Evolutionary conservation across 306 rosid genomes (phyloP), one percentile per base, ranked within the genome.

Genomic region (Vigna hirtella): DNA sequence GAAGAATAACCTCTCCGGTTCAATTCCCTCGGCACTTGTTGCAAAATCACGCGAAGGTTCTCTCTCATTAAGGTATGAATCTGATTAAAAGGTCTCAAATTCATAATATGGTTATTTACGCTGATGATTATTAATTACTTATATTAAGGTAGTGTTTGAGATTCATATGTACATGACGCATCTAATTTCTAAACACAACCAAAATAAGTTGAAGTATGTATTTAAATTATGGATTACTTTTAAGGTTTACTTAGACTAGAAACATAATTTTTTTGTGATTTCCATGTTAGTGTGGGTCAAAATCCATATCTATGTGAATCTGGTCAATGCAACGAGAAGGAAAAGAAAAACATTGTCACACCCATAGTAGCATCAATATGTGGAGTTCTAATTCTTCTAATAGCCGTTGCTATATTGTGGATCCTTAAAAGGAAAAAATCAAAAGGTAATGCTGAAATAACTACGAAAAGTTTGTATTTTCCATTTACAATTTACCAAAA

Each of bases 241-340:
- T 63, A 16, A 32, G 24, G 24, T 62, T 32, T 26, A 26, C 28
- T 26, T 2, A 26, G 0, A 26, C 28, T 26, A 1, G 0, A 26
- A 57, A 26, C 17, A 36, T 36, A 26, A 48, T 1, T 15, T n/a
- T 75, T 36, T 0, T 4, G 3, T 58, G 18, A 68, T 73, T 66
- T 67, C 40, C 12, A 45, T 83, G 43, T 34, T 52, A 91, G 93
- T 2, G 74, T 49, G 65, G 77, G 65, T 14, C 80, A 71, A 69
- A 88, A 87, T 78, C 85, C 79, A 65, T 4, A 70, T 78, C 81
- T 82, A 28, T 80, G 82, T 79, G 67, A 42, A 52, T 40, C 67
- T 6, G 30, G 36, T 30, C 8, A 82, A 4, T 83, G 90, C 63
- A 45, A 58, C 40, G 7, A 66, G 26, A 57, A 18, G 20, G 20